Evolutionary conservation across 306 rosid species (phyloP).

Genomic region (Ochetophila trinervis): DNA sequence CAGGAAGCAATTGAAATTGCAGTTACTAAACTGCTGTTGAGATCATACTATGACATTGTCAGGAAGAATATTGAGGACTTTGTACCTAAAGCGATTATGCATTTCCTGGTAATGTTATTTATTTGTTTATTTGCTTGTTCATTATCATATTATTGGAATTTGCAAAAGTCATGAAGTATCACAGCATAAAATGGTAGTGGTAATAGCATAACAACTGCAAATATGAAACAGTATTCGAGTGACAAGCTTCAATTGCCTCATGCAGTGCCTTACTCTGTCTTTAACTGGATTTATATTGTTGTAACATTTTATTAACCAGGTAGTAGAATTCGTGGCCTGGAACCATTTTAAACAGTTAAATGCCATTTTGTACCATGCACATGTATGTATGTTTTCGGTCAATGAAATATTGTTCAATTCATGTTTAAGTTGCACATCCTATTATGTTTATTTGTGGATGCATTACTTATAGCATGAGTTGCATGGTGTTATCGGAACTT

Average conservation of each 20-base stretch:
- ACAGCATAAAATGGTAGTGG: too few relatives aligned
- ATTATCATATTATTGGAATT: neutral
- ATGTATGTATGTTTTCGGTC: neutral
- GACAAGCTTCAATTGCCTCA: neutral
- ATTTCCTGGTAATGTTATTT: slow-evolving; percentile 72
- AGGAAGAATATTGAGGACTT: slow-evolving; percentile 85
- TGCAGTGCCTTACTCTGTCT: neutral
- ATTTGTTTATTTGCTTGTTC: neutral
- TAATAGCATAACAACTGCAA: too few relatives aligned
- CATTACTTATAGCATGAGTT: too few relatives aligned
- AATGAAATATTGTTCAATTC: neutral
- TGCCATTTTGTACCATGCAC: neutral
- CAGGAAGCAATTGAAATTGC: slow-evolving; percentile 74
- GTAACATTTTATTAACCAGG: too few relatives aligned
- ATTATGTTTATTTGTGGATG: too few relatives aligned
- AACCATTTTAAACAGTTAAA: neutral
- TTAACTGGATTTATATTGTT: too few relatives aligned
- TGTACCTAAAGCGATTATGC: slow-evolving; percentile 94
- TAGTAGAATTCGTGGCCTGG: neutral
- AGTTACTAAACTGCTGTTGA: slow-evolving; percentile 75
- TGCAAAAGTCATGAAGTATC: too few relatives aligned
- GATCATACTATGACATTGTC: slow-evolving; percentile 91
- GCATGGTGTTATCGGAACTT: too few relatives aligned
- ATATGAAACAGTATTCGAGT: too few relatives aligned
- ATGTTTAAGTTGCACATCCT: neutral